These are phyloP conservation scores for Synchytrium microbalum DNA, from an alignment of 371 early-diverging fungal genomes.

Conservation along the genomic window DNA sequence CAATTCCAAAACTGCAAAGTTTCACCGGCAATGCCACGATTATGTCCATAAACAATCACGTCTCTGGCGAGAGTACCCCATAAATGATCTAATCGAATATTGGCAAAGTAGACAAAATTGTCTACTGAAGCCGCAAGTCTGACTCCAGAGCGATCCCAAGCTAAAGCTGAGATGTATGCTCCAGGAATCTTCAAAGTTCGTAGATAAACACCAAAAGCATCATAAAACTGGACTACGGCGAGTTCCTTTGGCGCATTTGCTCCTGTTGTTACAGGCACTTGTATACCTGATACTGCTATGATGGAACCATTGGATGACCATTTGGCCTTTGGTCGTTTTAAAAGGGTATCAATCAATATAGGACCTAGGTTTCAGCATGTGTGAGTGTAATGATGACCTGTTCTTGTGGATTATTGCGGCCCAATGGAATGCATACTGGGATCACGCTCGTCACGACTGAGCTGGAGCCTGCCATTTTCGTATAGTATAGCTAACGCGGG, in stretches of 20 bases:
- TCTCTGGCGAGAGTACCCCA: slow-evolving; percentile 36
- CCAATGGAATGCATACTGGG: slow-evolving; percentile 14
- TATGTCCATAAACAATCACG: slow-evolving; percentile 36
- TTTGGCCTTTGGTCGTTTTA: slow-evolving; percentile 31
- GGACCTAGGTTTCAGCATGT: slow-evolving; percentile 24
- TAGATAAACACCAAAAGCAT: slow-evolving; percentile 39
- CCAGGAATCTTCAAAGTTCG: slow-evolving; percentile 50
- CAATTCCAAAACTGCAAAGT: slow-evolving; percentile 30
- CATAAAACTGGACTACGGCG: slow-evolving; percentile 44
- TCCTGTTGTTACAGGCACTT: slow-evolving; percentile 21
- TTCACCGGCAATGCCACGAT: slow-evolving; percentile 8
- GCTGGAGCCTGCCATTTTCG: slow-evolving; percentile 45
- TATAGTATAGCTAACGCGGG: slow-evolving; percentile 45
- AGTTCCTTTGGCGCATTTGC: slow-evolving; percentile 36
- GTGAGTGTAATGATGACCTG: neutral
- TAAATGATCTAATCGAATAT: slow-evolving; percentile 41
- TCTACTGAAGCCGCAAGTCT: slow-evolving; percentile 46
- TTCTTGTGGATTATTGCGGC: neutral
- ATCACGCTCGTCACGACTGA: slow-evolving; percentile 43
- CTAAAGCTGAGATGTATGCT: slow-evolving; percentile 32
- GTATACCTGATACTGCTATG: slow-evolving; percentile 43
- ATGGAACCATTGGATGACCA: slow-evolving; percentile 44
- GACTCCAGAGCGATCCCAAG: slow-evolving; percentile 45
- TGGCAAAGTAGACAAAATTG: slow-evolving; percentile 50
- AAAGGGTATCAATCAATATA: slow-evolving; percentile 39